These are phyloP conservation scores for Gentiana dahurica DNA, from an alignment of 257 asterid species.

Conservation along the genomic window DNA sequence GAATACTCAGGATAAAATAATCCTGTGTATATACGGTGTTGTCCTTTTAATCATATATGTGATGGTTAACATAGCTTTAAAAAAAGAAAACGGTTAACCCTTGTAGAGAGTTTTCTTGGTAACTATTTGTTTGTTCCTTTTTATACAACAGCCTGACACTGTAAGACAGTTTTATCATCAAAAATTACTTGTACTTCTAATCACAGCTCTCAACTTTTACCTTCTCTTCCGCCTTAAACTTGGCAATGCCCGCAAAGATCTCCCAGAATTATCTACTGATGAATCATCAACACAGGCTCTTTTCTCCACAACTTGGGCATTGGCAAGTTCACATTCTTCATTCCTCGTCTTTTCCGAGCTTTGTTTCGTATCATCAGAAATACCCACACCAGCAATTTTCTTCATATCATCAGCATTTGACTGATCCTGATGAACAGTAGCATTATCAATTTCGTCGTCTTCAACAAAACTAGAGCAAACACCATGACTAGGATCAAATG, in stretches of 20 bases:
- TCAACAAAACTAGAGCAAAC: slow-evolving; percentile 5
- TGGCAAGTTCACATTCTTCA: neutral
- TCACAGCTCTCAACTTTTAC: slow-evolving; percentile 6
- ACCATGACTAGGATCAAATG: slow-evolving; percentile 9
- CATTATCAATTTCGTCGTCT: slow-evolving; percentile 10
- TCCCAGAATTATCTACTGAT: neutral
- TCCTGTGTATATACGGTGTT: too few species aligned
- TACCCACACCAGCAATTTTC: slow-evolving; percentile 7
- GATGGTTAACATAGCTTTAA: too few species aligned
- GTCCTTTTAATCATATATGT: too few species aligned
- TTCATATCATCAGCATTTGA: slow-evolving; percentile 1
- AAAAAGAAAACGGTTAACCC: too few species aligned
- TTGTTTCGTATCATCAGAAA: slow-evolving; percentile 5
- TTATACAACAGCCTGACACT: too few species aligned
- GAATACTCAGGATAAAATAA: too few species aligned
- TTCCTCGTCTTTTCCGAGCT: slow-evolving; percentile 5
- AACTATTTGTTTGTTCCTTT: too few species aligned
- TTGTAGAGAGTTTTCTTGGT: too few species aligned
- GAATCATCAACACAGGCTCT: slow-evolving; percentile 15
- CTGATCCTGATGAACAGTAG: slow-evolving; percentile 6
- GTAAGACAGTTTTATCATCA: too few species aligned
- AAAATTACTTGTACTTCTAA: too few species aligned
- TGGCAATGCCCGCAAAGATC: slow-evolving; percentile 76
- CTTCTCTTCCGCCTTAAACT: slow-evolving; percentile 50
- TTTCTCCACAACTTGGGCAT: slow-evolving; percentile 7